phyloP scores from a whole-genome alignment of 768 basidiomycete species.

The Cystoderma amianthinum region DNA sequence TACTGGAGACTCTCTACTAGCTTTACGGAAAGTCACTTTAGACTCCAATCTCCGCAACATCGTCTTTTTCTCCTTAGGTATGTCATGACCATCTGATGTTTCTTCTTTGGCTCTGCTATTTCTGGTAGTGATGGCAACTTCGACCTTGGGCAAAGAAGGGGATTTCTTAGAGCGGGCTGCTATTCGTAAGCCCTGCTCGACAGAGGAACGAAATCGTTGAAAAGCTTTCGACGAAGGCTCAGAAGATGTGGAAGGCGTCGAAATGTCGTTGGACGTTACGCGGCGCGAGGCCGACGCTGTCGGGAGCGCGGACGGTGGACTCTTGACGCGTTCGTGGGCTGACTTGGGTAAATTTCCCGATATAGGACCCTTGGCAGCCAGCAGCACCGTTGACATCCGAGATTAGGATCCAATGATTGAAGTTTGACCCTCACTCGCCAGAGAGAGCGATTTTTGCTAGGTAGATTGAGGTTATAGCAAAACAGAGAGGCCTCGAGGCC shows the following conservation, averaged over 20 bases:
- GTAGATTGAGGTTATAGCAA: no score
- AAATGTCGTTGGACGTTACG: constrained; percentile 22
- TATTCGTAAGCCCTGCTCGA: constrained; percentile 61
- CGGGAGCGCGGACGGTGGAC: constrained; percentile 21
- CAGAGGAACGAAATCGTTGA: constrained; percentile 55
- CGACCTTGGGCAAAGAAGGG: constrained; percentile 25
- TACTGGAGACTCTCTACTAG: constrained; percentile 31
- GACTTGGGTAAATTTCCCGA: constrained; percentile 40
- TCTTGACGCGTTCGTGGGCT: constrained; percentile 29
- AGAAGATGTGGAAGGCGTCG: constrained; percentile 19
- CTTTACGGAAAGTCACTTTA: constrained; percentile 42
- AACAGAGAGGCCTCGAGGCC: background rate
- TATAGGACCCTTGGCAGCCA: constrained; percentile 26
- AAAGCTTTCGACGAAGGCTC: constrained; percentile 47
- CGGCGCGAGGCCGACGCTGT: constrained; percentile 35
- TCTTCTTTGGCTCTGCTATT: constrained; percentile 33
- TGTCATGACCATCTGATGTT: constrained; percentile 6
- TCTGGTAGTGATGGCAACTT: constrained; percentile 33
- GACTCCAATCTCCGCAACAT: constrained; percentile 43
- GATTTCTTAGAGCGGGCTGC: constrained; percentile 53
- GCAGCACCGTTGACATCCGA: constrained; percentile 40
- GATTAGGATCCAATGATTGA: constrained; percentile 3
- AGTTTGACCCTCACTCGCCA: no score
- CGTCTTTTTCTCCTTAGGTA: constrained; percentile 33
- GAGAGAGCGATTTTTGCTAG: no score